Percentiles rank a stretch among this genome's conserved stretches.
phyloP scores from a whole-genome alignment of 768 basidiomycete species.

The Leccinum boreale region DNA sequence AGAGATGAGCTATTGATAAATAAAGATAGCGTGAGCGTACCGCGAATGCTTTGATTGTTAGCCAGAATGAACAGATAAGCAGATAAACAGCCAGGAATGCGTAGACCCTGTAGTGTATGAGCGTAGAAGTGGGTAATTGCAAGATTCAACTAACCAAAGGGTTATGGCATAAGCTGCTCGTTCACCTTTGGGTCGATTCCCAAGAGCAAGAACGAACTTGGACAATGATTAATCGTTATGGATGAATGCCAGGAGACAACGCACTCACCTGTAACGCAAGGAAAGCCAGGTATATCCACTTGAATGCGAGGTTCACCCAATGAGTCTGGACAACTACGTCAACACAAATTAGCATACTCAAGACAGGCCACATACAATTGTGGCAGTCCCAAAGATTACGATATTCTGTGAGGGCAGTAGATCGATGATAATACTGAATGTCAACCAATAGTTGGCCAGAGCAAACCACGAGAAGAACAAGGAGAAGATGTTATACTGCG shows the following conservation, averaged over 20 bases:
- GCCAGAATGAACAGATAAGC: slow-evolving; percentile 80
- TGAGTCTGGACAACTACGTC: slow-evolving; percentile 50
- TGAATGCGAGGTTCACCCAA: slow-evolving; percentile 79
- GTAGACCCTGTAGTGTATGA: slow-evolving; percentile 59
- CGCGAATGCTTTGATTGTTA: slow-evolving; percentile 76
- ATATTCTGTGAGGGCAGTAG: slow-evolving; percentile 58
- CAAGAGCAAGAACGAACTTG: slow-evolving; percentile 68
- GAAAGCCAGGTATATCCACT: slow-evolving; percentile 87
- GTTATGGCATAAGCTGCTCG: slow-evolving; percentile 65
- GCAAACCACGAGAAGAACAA: slow-evolving; percentile 93
- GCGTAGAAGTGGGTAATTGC: not conserved
- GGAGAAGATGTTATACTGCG: slow-evolving; percentile 79
- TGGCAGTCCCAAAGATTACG: slow-evolving; percentile 67
- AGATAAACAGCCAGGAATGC: slow-evolving; percentile 82
- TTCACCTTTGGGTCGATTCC: slow-evolving; percentile 89
- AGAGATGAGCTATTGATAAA: slow-evolving; percentile 1
- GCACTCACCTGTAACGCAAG: slow-evolving; percentile 65
- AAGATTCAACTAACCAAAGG: slow-evolving; percentile 50
- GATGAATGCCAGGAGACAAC: not conserved
- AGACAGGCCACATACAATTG: slow-evolving; percentile 50
- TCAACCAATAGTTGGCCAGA: slow-evolving; percentile 88
- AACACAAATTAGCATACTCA: not conserved
- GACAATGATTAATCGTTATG: not conserved
- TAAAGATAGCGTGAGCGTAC: slow-evolving; percentile 37
- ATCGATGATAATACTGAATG: slow-evolving; percentile 94